Percentiles rank a stretch among this genome's conserved stretches.
Evolutionary conservation across 441 rosid genomes (phyloP).

Genomic region (Corymbia citriodora): DNA sequence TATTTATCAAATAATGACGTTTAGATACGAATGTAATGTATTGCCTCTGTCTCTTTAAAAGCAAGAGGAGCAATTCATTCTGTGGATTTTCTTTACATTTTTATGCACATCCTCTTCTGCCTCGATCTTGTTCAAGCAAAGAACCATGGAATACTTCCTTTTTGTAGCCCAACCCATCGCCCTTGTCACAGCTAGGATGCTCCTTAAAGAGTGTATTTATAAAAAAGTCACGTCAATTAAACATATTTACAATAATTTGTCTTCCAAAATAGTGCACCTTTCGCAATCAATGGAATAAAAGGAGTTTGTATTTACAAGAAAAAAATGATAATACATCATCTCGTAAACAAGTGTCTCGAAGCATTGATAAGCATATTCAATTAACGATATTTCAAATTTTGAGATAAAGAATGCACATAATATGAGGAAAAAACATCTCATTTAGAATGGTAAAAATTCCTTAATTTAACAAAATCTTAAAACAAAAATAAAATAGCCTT

Average conservation of each 20-base stretch:
- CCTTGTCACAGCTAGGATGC: background rate
- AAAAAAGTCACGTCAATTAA: background rate
- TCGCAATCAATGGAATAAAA: background rate
- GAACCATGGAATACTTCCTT: background rate
- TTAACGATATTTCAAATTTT: background rate
- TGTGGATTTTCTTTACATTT: background rate
- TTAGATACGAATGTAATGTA: background rate
- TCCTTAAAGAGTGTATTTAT: background rate
- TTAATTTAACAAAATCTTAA: background rate
- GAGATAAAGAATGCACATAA: background rate
- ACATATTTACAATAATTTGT: background rate
- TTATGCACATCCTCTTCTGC: background rate
- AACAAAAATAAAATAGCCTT: rapidly evolving
- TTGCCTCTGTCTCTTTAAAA: background rate
- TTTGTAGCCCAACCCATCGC: background rate
- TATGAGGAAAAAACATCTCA: background rate
- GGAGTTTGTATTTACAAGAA: background rate
- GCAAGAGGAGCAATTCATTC: background rate
- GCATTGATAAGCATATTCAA: background rate
- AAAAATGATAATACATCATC: background rate
- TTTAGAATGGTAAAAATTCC: background rate
- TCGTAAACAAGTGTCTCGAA: background rate
- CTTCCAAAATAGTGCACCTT: background rate
- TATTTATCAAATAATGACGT: background rate
- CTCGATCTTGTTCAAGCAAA: background rate